phyloP scores from a whole-genome alignment of 345 rosid genomes.

The Salix viminalis region DNA sequence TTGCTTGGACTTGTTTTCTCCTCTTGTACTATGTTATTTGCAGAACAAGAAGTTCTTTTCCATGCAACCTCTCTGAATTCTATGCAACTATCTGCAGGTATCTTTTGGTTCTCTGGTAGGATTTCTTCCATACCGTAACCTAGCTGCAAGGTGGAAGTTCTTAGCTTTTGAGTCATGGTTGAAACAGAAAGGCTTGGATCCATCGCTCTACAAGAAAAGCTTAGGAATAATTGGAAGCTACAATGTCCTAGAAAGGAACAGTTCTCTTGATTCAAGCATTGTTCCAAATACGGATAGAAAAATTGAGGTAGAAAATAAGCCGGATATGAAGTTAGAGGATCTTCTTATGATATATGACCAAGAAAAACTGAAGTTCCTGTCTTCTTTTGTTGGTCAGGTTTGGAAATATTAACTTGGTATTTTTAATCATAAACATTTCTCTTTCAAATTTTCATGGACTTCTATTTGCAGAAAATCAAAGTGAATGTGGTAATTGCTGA shows the following conservation, averaged over 20 bases:
- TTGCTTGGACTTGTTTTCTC: neutral
- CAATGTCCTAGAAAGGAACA: slow-evolving; percentile 35
- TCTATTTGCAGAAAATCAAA: slow-evolving; percentile 58
- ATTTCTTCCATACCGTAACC: slow-evolving; percentile 81
- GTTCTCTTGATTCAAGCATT: slow-evolving; percentile 31
- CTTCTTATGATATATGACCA: slow-evolving; percentile 73
- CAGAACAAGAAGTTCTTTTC: slow-evolving; percentile 8
- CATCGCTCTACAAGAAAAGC: slow-evolving; percentile 60
- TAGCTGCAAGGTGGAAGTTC: slow-evolving; percentile 76
- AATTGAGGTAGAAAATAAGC: slow-evolving; percentile 39
- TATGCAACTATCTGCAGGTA: slow-evolving; percentile 44
- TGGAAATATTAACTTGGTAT: slow-evolving; percentile 17
- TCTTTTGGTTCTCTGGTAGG: slow-evolving; percentile 84
- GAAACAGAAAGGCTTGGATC: slow-evolving; percentile 81
- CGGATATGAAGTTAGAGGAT: slow-evolving; percentile 79
- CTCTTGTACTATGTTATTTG: slow-evolving; percentile 5
- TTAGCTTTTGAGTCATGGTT: slow-evolving; percentile 93
- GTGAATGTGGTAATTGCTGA: slow-evolving; percentile 58
- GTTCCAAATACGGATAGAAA: slow-evolving; percentile 32
- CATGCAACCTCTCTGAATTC: slow-evolving; percentile 1
- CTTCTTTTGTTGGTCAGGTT: slow-evolving; percentile 91
- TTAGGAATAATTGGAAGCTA: slow-evolving; percentile 63
- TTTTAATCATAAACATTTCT: slow-evolving; percentile 7
- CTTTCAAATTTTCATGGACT: neutral
- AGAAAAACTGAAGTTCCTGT: slow-evolving; percentile 78